A percentile compares a stretch with the other conserved stretches of the same genome.
These are phyloP conservation scores for Dendrothele bispora DNA, from an alignment of 768 basidiomycete species.

Conservation along the genomic window DNA sequence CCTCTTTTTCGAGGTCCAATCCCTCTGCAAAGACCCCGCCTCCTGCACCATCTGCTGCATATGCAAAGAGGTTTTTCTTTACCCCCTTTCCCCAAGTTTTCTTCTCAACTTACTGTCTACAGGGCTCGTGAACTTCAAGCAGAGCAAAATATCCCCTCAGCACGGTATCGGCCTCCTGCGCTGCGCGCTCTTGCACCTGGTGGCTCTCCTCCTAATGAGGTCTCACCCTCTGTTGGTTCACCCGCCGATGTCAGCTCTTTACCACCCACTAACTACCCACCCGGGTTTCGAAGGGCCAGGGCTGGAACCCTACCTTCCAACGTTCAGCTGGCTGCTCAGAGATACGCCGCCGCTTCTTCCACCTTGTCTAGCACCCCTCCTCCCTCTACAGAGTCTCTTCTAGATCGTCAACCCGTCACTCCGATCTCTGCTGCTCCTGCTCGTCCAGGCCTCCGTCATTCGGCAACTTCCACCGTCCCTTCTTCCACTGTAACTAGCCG, in stretches of 20 bases:
- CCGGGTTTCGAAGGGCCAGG: slow-evolving; percentile 91
- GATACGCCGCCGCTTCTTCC: slow-evolving; percentile 69
- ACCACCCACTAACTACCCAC: slow-evolving; percentile 76
- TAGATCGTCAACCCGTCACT: slow-evolving; percentile 49
- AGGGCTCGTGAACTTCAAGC: slow-evolving; percentile 87
- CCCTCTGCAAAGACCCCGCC: slow-evolving; percentile 86
- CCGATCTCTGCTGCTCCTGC: slow-evolving; percentile 44
- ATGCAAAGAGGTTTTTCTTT: slow-evolving; percentile 71
- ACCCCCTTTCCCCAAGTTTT: slow-evolving; percentile 8
- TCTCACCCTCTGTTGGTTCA: slow-evolving; percentile 54
- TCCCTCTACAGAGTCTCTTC: slow-evolving; percentile 39
- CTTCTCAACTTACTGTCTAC: slow-evolving; percentile 7
- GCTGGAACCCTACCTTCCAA: slow-evolving; percentile 98
- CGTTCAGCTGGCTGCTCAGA: slow-evolving; percentile 83
- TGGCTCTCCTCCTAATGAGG: slow-evolving; percentile 73
- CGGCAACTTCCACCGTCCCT: slow-evolving; percentile 59
- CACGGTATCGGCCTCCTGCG: slow-evolving; percentile 80
- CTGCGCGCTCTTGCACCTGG: slow-evolving; percentile 70
- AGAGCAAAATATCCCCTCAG: slow-evolving; percentile 65
- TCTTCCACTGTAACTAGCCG: slow-evolving; percentile 73
- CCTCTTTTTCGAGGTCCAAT: slow-evolving; percentile 77
- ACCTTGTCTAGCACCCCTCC: slow-evolving; percentile 50
- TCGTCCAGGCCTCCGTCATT: slow-evolving; percentile 73
- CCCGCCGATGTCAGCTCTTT: slow-evolving; percentile 56
- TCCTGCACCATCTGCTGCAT: slow-evolving; percentile 87